Evolutionary conservation across 2,329 filamentous ascomycete genomes (phyloP).

Genomic region (Exophiala mesophila): DNA sequence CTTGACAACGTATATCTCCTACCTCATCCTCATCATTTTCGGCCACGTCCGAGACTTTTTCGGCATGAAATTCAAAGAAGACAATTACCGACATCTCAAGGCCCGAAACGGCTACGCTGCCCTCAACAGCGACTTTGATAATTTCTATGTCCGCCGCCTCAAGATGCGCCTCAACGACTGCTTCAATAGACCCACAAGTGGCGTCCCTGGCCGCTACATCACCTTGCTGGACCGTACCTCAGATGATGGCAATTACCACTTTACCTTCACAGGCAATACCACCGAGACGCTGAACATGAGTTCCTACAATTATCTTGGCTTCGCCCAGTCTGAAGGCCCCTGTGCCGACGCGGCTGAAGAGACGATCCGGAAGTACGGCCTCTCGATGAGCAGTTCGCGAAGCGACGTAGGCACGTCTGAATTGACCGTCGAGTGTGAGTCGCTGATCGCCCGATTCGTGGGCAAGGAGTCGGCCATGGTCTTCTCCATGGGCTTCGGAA

Average conservation of each 20-base stretch:
- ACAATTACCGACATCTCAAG: conserved; percentile 79
- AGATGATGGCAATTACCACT: conserved; percentile 85
- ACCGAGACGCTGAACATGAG: conserved; percentile 98
- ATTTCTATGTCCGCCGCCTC: conserved; percentile 88
- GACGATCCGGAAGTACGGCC: conserved; percentile 75
- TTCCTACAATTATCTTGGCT: conserved; percentile 98
- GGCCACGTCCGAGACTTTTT: conserved; percentile 97
- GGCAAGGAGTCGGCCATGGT: conserved; percentile 94
- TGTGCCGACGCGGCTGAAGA: conserved; percentile 92
- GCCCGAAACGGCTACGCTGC: conserved; percentile 86
- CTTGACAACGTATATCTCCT: conserved; percentile 96
- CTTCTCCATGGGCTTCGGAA: conserved; percentile 98
- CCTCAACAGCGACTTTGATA: conserved; percentile 97
- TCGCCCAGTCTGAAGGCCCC: conserved; percentile 93
- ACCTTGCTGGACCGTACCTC: conserved; percentile 87
- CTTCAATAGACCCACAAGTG: conserved; percentile 86
- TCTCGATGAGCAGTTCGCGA: conserved; percentile 75
- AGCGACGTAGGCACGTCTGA: conserved; percentile 83
- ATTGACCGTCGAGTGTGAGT: conserved; percentile 82
- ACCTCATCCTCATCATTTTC: conserved; percentile 89
- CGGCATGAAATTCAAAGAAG: conserved; percentile 86
- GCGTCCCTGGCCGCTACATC: conserved; percentile 90
- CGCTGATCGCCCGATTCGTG: conserved; percentile 81
- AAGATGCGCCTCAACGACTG: conserved; percentile 96
- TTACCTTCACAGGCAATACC: conserved; percentile 80